Evolutionary conservation across 2,329 filamentous ascomycete species (phyloP).

Genomic region (Fusarium sublunatum): DNA sequence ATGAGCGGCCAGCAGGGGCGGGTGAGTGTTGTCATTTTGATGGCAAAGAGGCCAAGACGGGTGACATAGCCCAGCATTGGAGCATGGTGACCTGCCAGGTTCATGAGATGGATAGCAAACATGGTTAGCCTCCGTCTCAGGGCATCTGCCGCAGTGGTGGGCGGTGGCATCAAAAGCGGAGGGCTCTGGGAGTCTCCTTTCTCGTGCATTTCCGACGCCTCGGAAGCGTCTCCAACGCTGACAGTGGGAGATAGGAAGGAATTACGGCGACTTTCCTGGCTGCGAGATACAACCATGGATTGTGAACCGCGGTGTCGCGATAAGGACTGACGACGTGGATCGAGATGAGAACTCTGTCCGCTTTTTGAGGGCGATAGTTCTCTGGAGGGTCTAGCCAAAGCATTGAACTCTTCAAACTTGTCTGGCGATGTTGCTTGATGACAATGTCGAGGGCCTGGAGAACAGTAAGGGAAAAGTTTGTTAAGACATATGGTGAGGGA

Average conservation of each 20-base stretch:
- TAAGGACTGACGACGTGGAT: slow-evolving; percentile 21
- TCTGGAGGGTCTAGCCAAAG: slow-evolving; percentile 28
- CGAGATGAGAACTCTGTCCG: slow-evolving; percentile 22
- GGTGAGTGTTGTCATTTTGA: slow-evolving; percentile 74
- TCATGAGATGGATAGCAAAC: slow-evolving; percentile 49
- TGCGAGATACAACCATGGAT: slow-evolving; percentile 56
- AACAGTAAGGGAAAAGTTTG: slow-evolving; percentile 48
- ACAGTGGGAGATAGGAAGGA: slow-evolving; percentile 23
- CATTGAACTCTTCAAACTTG: slow-evolving; percentile 43
- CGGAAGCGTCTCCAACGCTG: slow-evolving; percentile 28
- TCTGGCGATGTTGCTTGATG: slow-evolving; percentile 38
- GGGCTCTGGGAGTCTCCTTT: slow-evolving; percentile 45
- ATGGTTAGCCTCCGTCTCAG: slow-evolving; percentile 51
- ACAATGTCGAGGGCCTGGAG: slow-evolving; percentile 47
- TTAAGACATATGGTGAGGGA: slow-evolving; percentile 17
- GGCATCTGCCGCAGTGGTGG: slow-evolving; percentile 51
- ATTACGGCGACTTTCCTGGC: slow-evolving; percentile 52
- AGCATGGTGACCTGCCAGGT: slow-evolving; percentile 46
- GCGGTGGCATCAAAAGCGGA: slow-evolving; percentile 64
- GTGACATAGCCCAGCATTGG: slow-evolving; percentile 49
- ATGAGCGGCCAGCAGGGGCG: slow-evolving; percentile 78
- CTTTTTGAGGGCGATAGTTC: slow-evolving; percentile 34
- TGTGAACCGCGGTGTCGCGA: slow-evolving; percentile 40
- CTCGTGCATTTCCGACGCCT: slow-evolving; percentile 28
- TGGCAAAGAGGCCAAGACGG: slow-evolving; percentile 72